Percentiles rank a stretch among this genome's conserved stretches.
Evolutionary conservation across 2,329 filamentous ascomycete species (phyloP).

Genomic region (Furcasterigmium sp.): DNA sequence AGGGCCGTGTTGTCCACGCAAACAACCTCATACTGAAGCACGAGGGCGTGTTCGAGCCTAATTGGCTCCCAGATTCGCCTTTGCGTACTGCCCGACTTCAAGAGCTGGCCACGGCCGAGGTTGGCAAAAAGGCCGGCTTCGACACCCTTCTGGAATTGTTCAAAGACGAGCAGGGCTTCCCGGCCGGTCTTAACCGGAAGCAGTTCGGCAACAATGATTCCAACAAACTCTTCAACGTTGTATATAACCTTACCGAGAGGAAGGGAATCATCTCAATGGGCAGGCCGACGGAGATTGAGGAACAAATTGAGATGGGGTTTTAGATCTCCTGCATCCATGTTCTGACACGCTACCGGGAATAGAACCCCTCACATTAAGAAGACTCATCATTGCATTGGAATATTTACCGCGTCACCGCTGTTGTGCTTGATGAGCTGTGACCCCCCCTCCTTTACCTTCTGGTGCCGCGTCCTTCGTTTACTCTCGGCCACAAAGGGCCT

Average conservation of each 20-base stretch:
- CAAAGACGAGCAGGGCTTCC: constrained; percentile 21
- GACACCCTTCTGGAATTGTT: constrained; percentile 15
- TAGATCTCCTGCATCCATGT: too few relatives aligned
- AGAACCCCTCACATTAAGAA: too few relatives aligned
- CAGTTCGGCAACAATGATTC: constrained; percentile 13
- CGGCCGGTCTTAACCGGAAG: constrained; percentile 20
- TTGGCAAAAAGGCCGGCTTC: neutral
- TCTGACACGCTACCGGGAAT: too few relatives aligned
- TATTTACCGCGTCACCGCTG: too few relatives aligned
- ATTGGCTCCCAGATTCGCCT: constrained; percentile 23
- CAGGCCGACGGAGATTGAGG: too few relatives aligned
- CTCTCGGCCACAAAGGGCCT: too few relatives aligned
- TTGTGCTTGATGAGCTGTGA: too few relatives aligned
- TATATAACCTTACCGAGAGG: neutral
- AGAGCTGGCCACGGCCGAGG: constrained; percentile 15
- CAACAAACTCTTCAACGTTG: constrained; percentile 25
- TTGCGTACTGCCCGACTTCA: constrained; percentile 17
- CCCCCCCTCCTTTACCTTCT: too few relatives aligned
- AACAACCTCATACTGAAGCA: constrained; percentile 18
- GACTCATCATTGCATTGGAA: too few relatives aligned
- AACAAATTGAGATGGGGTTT: neutral
- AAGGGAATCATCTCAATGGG: neutral
- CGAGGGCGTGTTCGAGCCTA: constrained; percentile 19
- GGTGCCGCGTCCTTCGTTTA: too few relatives aligned
- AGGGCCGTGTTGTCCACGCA: constrained; percentile 6